Percentiles rank a stretch among this genome's conserved stretches.
These are phyloP conservation scores for Pleurotus tuoliensis DNA, from an alignment of 768 basidiomycete genomes.

Conservation along the genomic window DNA sequence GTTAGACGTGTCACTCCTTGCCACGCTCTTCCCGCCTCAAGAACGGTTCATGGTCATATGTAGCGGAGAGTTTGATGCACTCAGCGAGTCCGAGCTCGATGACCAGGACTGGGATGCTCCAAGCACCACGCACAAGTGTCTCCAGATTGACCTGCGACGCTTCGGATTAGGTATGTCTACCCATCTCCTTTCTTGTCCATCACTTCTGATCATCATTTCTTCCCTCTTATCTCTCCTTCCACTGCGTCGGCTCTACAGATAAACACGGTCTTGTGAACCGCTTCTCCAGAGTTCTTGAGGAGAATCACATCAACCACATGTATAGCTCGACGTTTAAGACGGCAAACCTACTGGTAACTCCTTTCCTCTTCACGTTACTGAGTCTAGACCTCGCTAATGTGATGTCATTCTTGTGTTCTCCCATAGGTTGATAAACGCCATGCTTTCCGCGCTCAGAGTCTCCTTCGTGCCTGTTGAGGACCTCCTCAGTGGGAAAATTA, in stretches of 20 bases:
- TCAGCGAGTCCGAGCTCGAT: constrained; percentile 30
- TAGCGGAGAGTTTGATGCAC: constrained; percentile 61
- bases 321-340: constrained; percentile 84
- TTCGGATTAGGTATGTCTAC: constrained; percentile 60
- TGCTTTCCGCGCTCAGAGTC: constrained; percentile 50
- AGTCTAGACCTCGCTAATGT: not conserved
- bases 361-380: constrained; percentile 3
- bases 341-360: constrained; percentile 67
- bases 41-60: constrained; percentile 76
- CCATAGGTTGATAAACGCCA: constrained; percentile 54
- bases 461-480: constrained; percentile 52
- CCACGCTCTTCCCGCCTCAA: constrained; percentile 64
- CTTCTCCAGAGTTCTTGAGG: constrained; percentile 69
- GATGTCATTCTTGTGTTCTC: constrained; percentile 5
- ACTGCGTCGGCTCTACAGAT: constrained; percentile 36
- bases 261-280: constrained; percentile 76
- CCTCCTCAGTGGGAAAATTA: not conserved
- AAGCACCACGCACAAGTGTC: constrained; percentile 51
- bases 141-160: constrained; percentile 71
- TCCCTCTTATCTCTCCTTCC: not conserved
- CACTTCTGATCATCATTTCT: not conserved
- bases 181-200: not conserved
- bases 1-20: constrained; percentile 63
- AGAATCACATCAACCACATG: constrained; percentile 77
- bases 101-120: constrained; percentile 34